Conservation (phyloP, 805 yeast species). For the Priceomyces castillae region DNA sequence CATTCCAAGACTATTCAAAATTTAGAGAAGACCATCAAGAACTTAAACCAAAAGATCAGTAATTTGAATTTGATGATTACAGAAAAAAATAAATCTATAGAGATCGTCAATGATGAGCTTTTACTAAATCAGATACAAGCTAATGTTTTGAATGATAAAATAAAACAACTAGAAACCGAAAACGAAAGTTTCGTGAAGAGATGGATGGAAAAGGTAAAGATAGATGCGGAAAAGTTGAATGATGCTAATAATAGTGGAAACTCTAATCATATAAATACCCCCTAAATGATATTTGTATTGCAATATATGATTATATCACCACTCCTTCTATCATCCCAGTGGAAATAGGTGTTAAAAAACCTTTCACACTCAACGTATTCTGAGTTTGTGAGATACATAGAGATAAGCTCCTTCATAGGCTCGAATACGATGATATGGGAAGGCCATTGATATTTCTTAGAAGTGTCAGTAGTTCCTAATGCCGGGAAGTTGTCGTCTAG, state of each 20-base stretch:
- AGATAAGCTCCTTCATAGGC: slow-evolving; percentile 49
- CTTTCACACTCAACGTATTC: slow-evolving; percentile 48
- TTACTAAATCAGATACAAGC: slow-evolving; percentile 58
- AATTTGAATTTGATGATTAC: slow-evolving; percentile 26
- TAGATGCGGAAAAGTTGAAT: slow-evolving; percentile 61
- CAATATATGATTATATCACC: slow-evolving; percentile 77
- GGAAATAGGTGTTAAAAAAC: slow-evolving; percentile 75
- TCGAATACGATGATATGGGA: slow-evolving; percentile 71
- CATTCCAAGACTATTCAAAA: slow-evolving; percentile 11
- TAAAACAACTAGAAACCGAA: slow-evolving; percentile 43
- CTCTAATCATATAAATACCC: background rate
- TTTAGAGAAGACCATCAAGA: slow-evolving; percentile 16
- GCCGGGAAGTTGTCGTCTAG: slow-evolving; percentile 53
- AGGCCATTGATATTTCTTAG: slow-evolving; percentile 53
- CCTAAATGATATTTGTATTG: background rate
- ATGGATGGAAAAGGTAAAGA: slow-evolving; percentile 41
- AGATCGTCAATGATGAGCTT: slow-evolving; percentile 64
- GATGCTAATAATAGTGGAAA: slow-evolving; percentile 34
- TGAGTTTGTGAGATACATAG: slow-evolving; percentile 36
- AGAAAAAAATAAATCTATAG: slow-evolving; percentile 57
- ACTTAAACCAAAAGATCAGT: slow-evolving; percentile 19
- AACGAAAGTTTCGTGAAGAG: slow-evolving; percentile 49
- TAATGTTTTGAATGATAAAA: slow-evolving; percentile 41
- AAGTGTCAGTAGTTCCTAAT: slow-evolving; percentile 1
- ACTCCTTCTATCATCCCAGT: slow-evolving; percentile 78